Percentiles rank a stretch among this genome's conserved stretches.
These are phyloP conservation scores for Emericellopsis cladophorae DNA, from an alignment of 2,329 filamentous ascomycete genomes.

Conservation along the genomic window DNA sequence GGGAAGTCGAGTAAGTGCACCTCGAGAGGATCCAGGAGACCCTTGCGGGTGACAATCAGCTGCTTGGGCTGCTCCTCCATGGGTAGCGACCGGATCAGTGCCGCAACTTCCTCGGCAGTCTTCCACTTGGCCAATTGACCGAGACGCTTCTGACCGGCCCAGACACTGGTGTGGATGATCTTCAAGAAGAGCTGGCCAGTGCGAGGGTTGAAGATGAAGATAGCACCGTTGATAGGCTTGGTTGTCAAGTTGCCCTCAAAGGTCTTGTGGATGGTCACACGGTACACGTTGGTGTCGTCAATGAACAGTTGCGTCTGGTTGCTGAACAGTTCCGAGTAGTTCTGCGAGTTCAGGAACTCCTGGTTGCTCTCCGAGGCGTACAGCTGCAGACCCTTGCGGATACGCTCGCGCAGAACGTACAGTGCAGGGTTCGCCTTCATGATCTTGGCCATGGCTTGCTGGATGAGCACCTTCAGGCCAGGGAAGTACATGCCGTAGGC, in stretches of 20 bases:
- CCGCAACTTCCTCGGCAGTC: slow-evolving; percentile 98
- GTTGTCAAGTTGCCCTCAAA: slow-evolving; percentile 98
- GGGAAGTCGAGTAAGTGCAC: slow-evolving; percentile 97
- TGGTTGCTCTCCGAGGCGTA: slow-evolving; percentile 99
- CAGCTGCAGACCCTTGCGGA: slow-evolving; percentile 92
- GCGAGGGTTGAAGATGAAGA: slow-evolving; percentile 99
- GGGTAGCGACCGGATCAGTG: slow-evolving; percentile 85
- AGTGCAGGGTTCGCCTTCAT: slow-evolving; percentile 99
- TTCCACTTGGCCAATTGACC: slow-evolving; percentile 99
- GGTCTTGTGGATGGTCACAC: slow-evolving; percentile 98
- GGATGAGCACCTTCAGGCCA: slow-evolving; percentile 84
- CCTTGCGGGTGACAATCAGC: slow-evolving; percentile 94
- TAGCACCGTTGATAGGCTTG: slow-evolving; percentile 97
- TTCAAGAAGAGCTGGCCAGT: slow-evolving; percentile 97
- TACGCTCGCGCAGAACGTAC: slow-evolving; percentile 94
- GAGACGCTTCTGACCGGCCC: slow-evolving; percentile 97
- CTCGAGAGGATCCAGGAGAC: slow-evolving; percentile 90
- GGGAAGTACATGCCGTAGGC: slow-evolving; percentile 99
- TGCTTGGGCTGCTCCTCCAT: slow-evolving; percentile 99
- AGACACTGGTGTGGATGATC: slow-evolving; percentile 98
- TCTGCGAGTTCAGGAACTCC: slow-evolving; percentile 98
- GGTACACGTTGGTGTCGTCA: slow-evolving; percentile 97
- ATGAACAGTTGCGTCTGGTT: slow-evolving; percentile 99
- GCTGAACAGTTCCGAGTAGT: slow-evolving; percentile 98
- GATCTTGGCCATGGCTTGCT: slow-evolving; percentile 98